Base-by-base conservation (phyloP, 768 basidiomycete genomes). In the Tulasnella sp. region DNA sequence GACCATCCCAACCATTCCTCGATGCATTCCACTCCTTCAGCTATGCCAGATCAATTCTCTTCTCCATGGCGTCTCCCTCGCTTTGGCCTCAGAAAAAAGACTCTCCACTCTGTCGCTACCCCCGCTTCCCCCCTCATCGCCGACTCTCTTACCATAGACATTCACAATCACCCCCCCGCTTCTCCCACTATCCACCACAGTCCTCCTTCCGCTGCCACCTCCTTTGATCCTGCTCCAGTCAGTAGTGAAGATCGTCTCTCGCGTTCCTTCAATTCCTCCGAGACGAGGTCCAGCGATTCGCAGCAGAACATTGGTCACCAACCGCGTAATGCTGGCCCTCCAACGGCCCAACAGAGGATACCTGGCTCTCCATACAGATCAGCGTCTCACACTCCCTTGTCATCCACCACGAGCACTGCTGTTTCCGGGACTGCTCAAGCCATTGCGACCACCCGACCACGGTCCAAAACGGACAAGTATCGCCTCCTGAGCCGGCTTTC, bases 261-360 rank as follows among this genome's bases (percentile, higher is more conserved):
- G 25, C 52, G 52, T 31, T 89, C 87, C 9, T 84, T 79, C 70
- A 86, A 83, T 66, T 87, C 85, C 12, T 86, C 84, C 43, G 79
- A 81, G 62, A 82, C 83, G 1, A 79, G 79, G 60, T 87, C 86
- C 14, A 82, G 76, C 63, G 86, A 86, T 64, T 86, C 84, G 1
- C 79, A 56, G 29, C 54, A 37, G 32, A 40, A 36, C 53, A n/a
- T 32, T 35, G 53, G 35, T 52, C 58, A 25, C 37, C 40, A 52
- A 34, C 54, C 48, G 19, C 57, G 40, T 17, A 52, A 12, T 49
- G 32, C 6, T 37, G 32, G 34, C 9, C 58, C 50, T 37, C 49
- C 35, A 52, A 39, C 52, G 49, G 27, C 39, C 37, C 54, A 34
- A 37, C 53, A 54, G 35, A 43, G 36, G 34, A 41, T 55, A 48